phyloP scores from a whole-genome alignment of 2,329 filamentous ascomycete genomes.

The Botrytis porri region DNA sequence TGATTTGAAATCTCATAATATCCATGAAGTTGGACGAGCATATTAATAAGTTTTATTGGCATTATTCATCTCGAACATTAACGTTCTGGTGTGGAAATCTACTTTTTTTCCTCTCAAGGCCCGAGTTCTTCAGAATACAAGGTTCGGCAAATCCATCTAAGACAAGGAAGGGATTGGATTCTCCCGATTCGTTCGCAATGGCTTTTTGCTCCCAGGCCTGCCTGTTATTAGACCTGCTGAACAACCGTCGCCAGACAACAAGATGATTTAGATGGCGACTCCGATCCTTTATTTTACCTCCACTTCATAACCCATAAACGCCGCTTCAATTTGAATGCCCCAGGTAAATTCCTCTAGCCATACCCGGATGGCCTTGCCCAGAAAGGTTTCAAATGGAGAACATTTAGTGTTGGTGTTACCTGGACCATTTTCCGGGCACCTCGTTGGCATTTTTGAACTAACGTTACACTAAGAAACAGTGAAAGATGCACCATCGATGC shows the following conservation, averaged over 20 bases:
- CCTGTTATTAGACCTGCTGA: slow-evolving; percentile 9
- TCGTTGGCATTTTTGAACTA: slow-evolving; percentile 14
- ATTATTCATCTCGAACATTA: neutral
- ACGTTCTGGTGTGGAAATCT: neutral
- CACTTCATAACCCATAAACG: neutral
- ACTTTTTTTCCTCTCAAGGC: neutral
- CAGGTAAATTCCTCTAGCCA: neutral
- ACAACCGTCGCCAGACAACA: neutral
- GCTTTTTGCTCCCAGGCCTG: slow-evolving; percentile 9
- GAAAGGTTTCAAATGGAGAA: slow-evolving; percentile 8
- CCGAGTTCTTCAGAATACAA: slow-evolving; percentile 15
- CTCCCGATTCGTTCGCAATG: slow-evolving; percentile 15
- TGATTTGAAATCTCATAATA: neutral
- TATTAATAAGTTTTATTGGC: neutral
- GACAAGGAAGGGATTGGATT: slow-evolving; percentile 2
- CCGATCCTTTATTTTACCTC: neutral
- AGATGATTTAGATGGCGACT: neutral
- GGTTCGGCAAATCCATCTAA: slow-evolving; percentile 5
- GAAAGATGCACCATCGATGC: slow-evolving; percentile 3
- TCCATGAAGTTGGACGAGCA: neutral
- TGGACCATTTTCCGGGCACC: neutral
- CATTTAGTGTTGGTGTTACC: neutral
- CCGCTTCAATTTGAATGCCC: slow-evolving; percentile 6
- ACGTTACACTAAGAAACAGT: slow-evolving; percentile 14
- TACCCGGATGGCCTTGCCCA: neutral